Evolutionary conservation across 345 rosid genomes (phyloP).

Genomic region (Brassica incana): DNA sequence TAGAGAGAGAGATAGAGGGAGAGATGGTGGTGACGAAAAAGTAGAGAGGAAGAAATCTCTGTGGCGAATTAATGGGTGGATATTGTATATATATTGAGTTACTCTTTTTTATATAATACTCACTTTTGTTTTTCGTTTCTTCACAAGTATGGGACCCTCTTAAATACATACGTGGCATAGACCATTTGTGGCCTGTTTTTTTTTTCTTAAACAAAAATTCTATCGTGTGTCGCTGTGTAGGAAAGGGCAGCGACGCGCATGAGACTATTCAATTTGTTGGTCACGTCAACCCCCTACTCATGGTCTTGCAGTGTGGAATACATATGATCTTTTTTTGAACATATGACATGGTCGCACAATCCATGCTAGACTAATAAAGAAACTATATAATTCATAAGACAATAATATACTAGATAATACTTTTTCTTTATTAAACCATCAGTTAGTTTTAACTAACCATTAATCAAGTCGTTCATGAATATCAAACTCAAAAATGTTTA

Average conservation of each 20-base stretch:
- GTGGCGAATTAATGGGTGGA: slow-evolving; percentile 38
- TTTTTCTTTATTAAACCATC: not conserved
- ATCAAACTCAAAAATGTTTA: not conserved
- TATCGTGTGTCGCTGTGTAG: too few relatives aligned
- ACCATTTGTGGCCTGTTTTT: too few relatives aligned
- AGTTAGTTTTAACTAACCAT: not conserved
- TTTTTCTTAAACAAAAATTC: too few relatives aligned
- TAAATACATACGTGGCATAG: too few relatives aligned
- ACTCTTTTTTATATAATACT: too few relatives aligned
- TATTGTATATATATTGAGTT: slow-evolving; percentile 25
- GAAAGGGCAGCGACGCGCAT: too few relatives aligned
- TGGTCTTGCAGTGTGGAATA: not conserved
- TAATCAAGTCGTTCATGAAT: not conserved
- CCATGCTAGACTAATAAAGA: not conserved
- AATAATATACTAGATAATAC: not conserved
- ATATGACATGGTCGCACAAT: not conserved
- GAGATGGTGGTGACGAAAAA: slow-evolving; percentile 36
- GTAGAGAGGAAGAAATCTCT: slow-evolving; percentile 44
- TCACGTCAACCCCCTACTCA: not conserved
- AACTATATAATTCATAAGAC: not conserved
- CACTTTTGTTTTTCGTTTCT: too few relatives aligned
- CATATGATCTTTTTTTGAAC: not conserved
- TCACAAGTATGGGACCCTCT: too few relatives aligned
- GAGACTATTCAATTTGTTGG: not conserved
- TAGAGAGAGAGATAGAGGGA: slow-evolving; percentile 19